phyloP scores from a whole-genome alignment of 2,329 filamentous ascomycete species.

The Aspergillus hiratsukae region DNA sequence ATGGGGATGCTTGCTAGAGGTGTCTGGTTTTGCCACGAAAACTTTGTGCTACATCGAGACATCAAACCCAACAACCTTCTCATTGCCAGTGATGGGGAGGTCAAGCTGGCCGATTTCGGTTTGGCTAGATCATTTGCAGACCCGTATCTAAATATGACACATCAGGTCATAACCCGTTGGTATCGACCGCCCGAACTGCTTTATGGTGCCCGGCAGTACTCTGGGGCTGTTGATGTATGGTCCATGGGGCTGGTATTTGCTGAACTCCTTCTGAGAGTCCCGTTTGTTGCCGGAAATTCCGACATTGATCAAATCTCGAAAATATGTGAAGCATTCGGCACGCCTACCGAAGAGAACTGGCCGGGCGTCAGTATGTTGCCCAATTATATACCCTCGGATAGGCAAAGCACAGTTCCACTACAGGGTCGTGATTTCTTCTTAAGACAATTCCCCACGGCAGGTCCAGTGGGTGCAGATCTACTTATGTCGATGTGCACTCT shows the following conservation, averaged over 20 bases:
- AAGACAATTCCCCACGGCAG: conserved; percentile 72
- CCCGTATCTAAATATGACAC: conserved; percentile 82
- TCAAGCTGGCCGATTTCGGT: conserved; percentile 97
- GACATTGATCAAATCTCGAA: conserved; percentile 83
- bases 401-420: conserved; percentile 52
- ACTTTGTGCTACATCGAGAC: conserved; percentile 89
- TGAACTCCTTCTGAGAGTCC: conserved; percentile 76
- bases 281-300: conserved; percentile 76
- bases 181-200: conserved; percentile 92
- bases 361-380: conserved; percentile 78
- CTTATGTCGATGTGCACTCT: conserved; percentile 79
- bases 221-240: conserved; percentile 90
- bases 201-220: conserved; percentile 85
- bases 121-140: conserved; percentile 86
- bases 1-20: conserved; percentile 94
- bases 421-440: conserved; percentile 69
- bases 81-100: conserved; percentile 84
- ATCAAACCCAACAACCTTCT: conserved; percentile 99
- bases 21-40: conserved; percentile 95
- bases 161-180: conserved; percentile 94
- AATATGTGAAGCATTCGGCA: conserved; percentile 81
- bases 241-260: conserved; percentile 89
- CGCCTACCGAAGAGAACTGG: conserved; percentile 92
- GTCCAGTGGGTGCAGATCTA: conserved; percentile 77
- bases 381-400: conserved; percentile 69